These are phyloP conservation scores for Blastobotrys peoriensis DNA, from an alignment of 805 yeast species.

Conservation along the genomic window DNA sequence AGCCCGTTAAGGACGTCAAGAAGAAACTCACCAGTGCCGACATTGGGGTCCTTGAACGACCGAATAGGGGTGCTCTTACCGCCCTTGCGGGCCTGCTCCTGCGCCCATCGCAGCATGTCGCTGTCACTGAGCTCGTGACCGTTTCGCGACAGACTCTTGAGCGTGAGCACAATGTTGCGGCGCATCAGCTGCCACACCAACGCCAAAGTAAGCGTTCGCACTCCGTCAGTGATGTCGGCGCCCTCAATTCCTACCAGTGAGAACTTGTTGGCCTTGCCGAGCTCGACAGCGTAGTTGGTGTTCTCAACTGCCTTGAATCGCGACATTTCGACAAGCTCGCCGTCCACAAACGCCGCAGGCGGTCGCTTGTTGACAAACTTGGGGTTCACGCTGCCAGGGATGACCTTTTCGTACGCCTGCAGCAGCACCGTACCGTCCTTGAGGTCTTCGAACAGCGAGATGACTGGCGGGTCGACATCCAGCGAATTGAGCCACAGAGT, in stretches of 20 bases:
- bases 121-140: constrained; percentile 75
- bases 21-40: constrained; percentile 73
- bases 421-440: constrained; percentile 85
- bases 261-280: constrained; percentile 87
- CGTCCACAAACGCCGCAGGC: constrained; percentile 40
- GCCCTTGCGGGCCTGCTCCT: constrained; percentile 75
- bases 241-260: constrained; percentile 98
- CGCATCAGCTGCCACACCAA: constrained; percentile 99
- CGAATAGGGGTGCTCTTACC: constrained; percentile 70
- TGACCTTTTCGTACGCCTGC: constrained; percentile 92
- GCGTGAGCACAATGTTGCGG: constrained; percentile 82
- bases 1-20: constrained; percentile 87
- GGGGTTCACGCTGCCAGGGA: constrained; percentile 83
- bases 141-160: constrained; percentile 61
- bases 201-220: constrained; percentile 80
- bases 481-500: constrained; percentile 95
- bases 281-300: constrained; percentile 96
- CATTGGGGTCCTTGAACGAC: constrained; percentile 75
- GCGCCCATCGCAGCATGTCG: constrained; percentile 93
- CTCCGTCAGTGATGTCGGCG: constrained; percentile 93
- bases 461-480: constrained; percentile 93
- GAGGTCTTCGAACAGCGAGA: constrained; percentile 84
- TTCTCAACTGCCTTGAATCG: constrained; percentile 95
- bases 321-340: constrained; percentile 47
- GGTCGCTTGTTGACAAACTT: constrained; percentile 82